Evolutionary conservation across 345 rosid genomes (phyloP).

Genomic region (Psidium guajava): DNA sequence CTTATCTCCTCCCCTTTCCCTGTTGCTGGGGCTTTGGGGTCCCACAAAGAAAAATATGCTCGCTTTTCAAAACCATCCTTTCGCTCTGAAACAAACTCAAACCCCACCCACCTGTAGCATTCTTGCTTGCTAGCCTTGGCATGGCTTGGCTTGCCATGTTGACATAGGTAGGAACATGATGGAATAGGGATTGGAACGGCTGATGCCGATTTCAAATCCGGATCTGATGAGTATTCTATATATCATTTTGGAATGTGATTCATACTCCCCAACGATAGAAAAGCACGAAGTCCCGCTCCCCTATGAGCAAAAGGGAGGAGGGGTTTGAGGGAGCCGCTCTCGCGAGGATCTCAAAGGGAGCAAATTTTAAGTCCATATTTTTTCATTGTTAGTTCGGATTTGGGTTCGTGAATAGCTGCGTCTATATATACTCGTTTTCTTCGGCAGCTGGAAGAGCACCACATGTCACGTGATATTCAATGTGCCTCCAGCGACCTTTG

Average conservation of each 20-base stretch:
- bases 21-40: not conserved
- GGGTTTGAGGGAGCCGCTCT: too few species aligned
- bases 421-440: too few species aligned
- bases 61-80: not conserved
- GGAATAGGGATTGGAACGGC: not conserved
- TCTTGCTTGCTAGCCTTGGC: not conserved
- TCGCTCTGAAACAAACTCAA: not conserved
- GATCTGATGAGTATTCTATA: not conserved
- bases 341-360: too few species aligned
- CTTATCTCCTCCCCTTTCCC: not conserved
- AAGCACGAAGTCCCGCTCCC: too few species aligned
- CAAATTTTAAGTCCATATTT: too few species aligned
- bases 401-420: too few species aligned
- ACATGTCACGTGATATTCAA: too few species aligned
- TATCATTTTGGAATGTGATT: not conserved
- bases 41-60: not conserved
- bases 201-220: not conserved
- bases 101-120: not conserved
- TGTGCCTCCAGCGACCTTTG: too few species aligned
- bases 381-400: too few species aligned
- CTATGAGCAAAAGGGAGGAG: rapidly evolving
- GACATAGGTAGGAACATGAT: not conserved
- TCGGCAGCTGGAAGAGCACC: too few species aligned
- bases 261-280: too few species aligned
- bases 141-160: not conserved